A percentile compares a stretch with the other conserved stretches of the same genome.
Evolutionary conservation across 1,284 basidiomycete species (phyloP).

Genomic region (Pholiota adiposa): DNA sequence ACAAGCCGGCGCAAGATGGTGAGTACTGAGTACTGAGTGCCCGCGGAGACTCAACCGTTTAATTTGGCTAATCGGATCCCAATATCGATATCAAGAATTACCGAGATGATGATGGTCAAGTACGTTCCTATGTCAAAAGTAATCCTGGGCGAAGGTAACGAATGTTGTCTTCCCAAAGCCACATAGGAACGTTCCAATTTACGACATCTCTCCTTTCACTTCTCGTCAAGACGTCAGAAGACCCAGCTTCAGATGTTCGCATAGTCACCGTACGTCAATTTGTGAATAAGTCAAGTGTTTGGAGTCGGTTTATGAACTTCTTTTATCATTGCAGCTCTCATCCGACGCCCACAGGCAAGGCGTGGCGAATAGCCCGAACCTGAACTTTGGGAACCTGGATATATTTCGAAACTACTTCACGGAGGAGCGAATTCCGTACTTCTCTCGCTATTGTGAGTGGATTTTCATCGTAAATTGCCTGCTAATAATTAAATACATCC

Average conservation of each 20-base stretch:
- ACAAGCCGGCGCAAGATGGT: slow-evolving; percentile 7
- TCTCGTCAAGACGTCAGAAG: slow-evolving; percentile 44
- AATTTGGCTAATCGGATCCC: neutral
- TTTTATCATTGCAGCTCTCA: slow-evolving; percentile 10
- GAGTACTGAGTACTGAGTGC: neutral
- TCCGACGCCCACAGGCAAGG: slow-evolving; percentile 21
- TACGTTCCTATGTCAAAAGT: neutral
- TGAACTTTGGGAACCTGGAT: slow-evolving; percentile 37
- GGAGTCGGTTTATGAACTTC: neutral
- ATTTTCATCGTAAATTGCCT: neutral
- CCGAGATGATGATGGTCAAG: slow-evolving; percentile 18
- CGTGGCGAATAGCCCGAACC: slow-evolving; percentile 18
- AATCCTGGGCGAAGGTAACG: neutral
- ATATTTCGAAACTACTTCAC: slow-evolving; percentile 42
- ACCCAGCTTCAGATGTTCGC: slow-evolving; percentile 51
- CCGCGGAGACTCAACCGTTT: neutral
- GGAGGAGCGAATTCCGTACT: slow-evolving; percentile 26
- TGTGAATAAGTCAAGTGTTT: neutral
- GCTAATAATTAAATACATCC: neutral
- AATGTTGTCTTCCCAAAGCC: neutral
- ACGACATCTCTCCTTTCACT: slow-evolving; percentile 51
- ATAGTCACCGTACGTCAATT: slow-evolving; percentile 45
- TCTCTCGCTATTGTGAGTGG: slow-evolving; percentile 41
- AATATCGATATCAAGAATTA: slow-evolving; percentile 4
- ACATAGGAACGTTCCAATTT: slow-evolving; percentile 29